Conservation (phyloP, 1,284 basidiomycete genomes). For the Chondrostereum purpureum region DNA sequence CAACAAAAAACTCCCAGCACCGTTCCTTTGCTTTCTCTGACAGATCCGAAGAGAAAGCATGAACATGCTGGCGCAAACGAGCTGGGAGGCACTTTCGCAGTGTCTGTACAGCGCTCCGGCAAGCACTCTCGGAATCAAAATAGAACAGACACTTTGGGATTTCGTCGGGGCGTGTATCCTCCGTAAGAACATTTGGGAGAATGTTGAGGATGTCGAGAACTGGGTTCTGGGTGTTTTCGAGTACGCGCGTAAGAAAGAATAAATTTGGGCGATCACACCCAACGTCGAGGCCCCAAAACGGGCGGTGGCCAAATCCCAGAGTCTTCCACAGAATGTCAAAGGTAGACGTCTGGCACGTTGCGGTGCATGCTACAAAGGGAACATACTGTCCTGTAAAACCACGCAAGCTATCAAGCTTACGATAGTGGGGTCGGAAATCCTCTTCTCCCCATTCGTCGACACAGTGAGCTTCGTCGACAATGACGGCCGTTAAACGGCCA, state of each 20-base stretch:
- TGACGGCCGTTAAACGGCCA: slow-evolving; percentile 14
- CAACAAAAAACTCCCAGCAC: slow-evolving; percentile 13
- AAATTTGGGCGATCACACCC: slow-evolving; percentile 21
- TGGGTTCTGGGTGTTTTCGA: slow-evolving; percentile 1
- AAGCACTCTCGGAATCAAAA: neutral
- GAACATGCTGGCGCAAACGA: slow-evolving; percentile 12
- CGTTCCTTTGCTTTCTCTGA: slow-evolving; percentile 14
- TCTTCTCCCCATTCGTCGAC: slow-evolving; percentile 21
- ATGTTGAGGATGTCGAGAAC: slow-evolving; percentile 2
- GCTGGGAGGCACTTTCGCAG: neutral
- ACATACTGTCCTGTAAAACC: slow-evolving; percentile 20
- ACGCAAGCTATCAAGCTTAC: slow-evolving; percentile 16
- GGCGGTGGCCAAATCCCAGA: slow-evolving; percentile 19
- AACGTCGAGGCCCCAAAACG: slow-evolving; percentile 26
- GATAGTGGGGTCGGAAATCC: slow-evolving; percentile 19
- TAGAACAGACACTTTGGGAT: neutral
- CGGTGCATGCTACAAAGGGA: slow-evolving; percentile 23
- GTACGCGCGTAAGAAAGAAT: slow-evolving; percentile 1
- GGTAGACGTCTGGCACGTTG: slow-evolving; percentile 20
- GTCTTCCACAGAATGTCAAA: slow-evolving; percentile 23
- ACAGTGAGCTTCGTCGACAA: slow-evolving; percentile 23
- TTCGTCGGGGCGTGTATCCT: neutral
- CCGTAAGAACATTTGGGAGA: neutral
- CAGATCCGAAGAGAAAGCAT: slow-evolving; percentile 13
- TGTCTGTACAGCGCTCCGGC: neutral